Conservation (phyloP, 768 basidiomycete species). For the Termitomyces heimii region DNA sequence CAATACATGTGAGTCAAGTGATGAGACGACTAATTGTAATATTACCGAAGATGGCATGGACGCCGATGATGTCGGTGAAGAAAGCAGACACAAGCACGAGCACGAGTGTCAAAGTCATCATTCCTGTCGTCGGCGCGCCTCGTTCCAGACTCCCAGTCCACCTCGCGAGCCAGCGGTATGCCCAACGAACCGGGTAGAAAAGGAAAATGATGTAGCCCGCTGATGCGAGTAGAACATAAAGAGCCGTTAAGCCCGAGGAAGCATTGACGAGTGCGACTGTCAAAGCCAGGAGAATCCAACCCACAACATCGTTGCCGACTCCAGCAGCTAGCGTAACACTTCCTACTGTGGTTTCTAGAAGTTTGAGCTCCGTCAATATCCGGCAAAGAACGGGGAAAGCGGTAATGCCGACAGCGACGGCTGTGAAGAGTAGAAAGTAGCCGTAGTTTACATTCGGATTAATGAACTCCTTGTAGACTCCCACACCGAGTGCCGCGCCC, state of each 20-base stretch:
- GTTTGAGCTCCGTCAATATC: slow-evolving; percentile 76
- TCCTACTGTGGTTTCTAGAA: slow-evolving; percentile 81
- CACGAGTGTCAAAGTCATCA: slow-evolving; percentile 74
- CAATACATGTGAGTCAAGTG: neutral
- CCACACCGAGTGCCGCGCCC: slow-evolving; percentile 70
- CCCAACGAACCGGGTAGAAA: slow-evolving; percentile 56
- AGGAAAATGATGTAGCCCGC: slow-evolving; percentile 62
- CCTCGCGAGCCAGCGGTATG: slow-evolving; percentile 57
- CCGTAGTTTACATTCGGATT: slow-evolving; percentile 56
- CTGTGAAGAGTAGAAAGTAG: slow-evolving; percentile 86
- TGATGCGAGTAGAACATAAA: slow-evolving; percentile 70
- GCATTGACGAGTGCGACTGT: slow-evolving; percentile 82
- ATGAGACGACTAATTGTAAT: neutral
- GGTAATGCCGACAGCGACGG: slow-evolving; percentile 77
- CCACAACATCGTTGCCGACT: slow-evolving; percentile 68
- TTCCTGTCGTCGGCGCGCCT: slow-evolving; percentile 60
- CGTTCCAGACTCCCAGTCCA: slow-evolving; percentile 67
- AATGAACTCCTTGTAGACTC: slow-evolving; percentile 67
- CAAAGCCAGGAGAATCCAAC: slow-evolving; percentile 80
- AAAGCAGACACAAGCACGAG: slow-evolving; percentile 73
- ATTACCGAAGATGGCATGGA: slow-evolving; percentile 60
- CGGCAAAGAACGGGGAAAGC: slow-evolving; percentile 81
- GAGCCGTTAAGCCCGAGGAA: slow-evolving; percentile 59
- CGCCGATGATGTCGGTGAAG: slow-evolving; percentile 81
- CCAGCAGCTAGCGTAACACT: slow-evolving; percentile 79